Conservation (phyloP, 805 yeast genomes). For the Starmerella powellii region DNA sequence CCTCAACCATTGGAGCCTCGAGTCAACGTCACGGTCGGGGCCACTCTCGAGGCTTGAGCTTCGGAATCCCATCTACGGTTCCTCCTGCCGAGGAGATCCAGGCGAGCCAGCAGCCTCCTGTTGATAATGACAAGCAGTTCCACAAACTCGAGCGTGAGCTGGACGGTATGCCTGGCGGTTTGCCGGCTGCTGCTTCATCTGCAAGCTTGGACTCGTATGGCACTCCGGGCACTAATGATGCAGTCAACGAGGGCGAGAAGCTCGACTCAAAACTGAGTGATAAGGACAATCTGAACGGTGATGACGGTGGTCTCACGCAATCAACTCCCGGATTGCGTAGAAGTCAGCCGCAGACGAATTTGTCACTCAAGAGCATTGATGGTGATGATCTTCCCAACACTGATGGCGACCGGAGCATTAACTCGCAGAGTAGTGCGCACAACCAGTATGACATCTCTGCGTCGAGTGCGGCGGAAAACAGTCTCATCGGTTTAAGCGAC, state of each 20-base stretch:
- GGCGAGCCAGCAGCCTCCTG: not conserved
- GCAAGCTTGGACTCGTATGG: not conserved
- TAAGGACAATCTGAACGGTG: not conserved
- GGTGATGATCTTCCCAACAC: not conserved
- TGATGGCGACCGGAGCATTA: not conserved
- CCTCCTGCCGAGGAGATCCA: not conserved
- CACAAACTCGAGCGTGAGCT: slow-evolving; percentile 10
- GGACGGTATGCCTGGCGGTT: slow-evolving; percentile 15
- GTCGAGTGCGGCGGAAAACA: slow-evolving; percentile 12
- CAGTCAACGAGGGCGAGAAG: not conserved
- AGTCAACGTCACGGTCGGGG: not conserved
- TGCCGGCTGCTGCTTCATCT: not conserved
- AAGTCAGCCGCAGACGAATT: slow-evolving; percentile 21
- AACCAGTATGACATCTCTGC: not conserved
- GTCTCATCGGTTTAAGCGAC: slow-evolving; percentile 13
- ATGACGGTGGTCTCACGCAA: not conserved
- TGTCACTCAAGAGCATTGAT: slow-evolving; percentile 11
- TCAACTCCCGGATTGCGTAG: slow-evolving; percentile 12
- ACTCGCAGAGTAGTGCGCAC: not conserved
- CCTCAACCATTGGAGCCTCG: not conserved
- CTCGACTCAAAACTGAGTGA: not conserved
- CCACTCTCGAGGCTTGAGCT: slow-evolving; percentile 10
- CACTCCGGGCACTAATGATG: not conserved
- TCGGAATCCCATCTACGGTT: not conserved
- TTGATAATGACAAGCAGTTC: slow-evolving; percentile 1